Base-by-base conservation (phyloP, 106 monocot genomes). In the Platanthera guangdongensis region DNA sequence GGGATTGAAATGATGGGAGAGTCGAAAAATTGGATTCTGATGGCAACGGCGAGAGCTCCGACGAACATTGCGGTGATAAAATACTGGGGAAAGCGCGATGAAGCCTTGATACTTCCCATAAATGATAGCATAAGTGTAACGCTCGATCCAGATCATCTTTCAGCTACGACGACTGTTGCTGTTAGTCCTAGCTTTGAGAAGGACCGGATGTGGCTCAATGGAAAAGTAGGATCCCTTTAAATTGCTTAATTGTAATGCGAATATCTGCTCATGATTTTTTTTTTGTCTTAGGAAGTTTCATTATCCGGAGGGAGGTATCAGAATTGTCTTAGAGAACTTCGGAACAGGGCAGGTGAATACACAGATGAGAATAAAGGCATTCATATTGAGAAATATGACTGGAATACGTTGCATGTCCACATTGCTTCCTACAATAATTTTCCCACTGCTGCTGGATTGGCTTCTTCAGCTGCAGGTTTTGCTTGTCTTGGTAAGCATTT, bases 41-140 rank as follows among this genome's bases (percentile, higher is more conserved):
- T 86, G 94, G 91, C 85, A 48, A 99, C 97, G 21, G 94, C 85
- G 39, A 84, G 88, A 76, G 76, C 97, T 21, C 97, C 97, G 70
- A 99, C 97, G 46, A 99, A 99, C 82, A 99, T 99, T 21, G 97
- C 97, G 10, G 94, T 99, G 71, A 99, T 99, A 78, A 99, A 99
- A 84, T 99, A 99, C 79, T 94, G 97, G 94, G 97, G 97, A 22
- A 99, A 99, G 88, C 88, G 97, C 25, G 89, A 99, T 75, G 94
- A 99, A 78, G 81, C 84, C 47, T 82, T 99, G 49, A 91, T 94
- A 78, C 93, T 99, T 10, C 97, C 97, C 14, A 78, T 99, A 53
- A 99, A 99, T 65, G 94, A 90, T 32, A 94, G 92, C 86, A 94
- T 99, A 80, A 99, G 97, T 74, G 80, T 99, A 79, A 94, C 94